A percentile compares a stretch with the other conserved stretches of the same genome.
These are phyloP conservation scores for Microsporum ferrugineum DNA, from an alignment of 2,329 filamentous ascomycete species.

Conservation along the genomic window DNA sequence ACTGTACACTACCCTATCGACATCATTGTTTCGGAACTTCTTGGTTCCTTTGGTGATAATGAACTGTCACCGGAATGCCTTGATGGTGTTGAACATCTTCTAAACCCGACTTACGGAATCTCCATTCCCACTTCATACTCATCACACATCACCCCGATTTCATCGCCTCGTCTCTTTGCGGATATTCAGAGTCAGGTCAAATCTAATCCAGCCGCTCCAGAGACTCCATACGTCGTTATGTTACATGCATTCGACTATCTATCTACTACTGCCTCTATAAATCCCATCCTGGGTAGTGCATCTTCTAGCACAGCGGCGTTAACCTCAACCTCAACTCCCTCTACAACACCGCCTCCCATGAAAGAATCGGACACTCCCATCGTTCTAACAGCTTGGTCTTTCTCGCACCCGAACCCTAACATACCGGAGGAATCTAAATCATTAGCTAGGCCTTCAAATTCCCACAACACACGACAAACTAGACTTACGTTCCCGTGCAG, in stretches of 20 bases:
- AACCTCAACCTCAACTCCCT: slow-evolving; percentile 10
- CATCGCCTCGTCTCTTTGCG: slow-evolving; percentile 71
- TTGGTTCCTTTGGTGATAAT: slow-evolving; percentile 91
- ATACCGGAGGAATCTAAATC: slow-evolving; percentile 24
- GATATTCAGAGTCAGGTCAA: slow-evolving; percentile 58
- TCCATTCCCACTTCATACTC: slow-evolving; percentile 91
- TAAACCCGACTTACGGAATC: slow-evolving; percentile 70
- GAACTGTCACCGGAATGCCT: slow-evolving; percentile 93
- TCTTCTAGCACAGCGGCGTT: slow-evolving; percentile 8
- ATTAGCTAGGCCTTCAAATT: slow-evolving; percentile 55
- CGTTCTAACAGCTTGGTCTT: slow-evolving; percentile 36
- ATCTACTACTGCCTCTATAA: slow-evolving; percentile 43
- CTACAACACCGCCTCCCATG: slow-evolving; percentile 21
- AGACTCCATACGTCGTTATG: slow-evolving; percentile 91
- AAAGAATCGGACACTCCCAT: slow-evolving; percentile 28
- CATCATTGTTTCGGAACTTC: slow-evolving; percentile 84
- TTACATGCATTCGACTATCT: slow-evolving; percentile 83
- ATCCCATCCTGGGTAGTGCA: slow-evolving; percentile 7
- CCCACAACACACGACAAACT: slow-evolving; percentile 78
- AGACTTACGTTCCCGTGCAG: slow-evolving; percentile 67
- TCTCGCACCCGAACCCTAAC: slow-evolving; percentile 33
- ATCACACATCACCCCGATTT: slow-evolving; percentile 83
- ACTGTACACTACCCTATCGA: slow-evolving; percentile 47
- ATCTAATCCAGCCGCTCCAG: slow-evolving; percentile 60
- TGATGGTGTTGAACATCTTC: slow-evolving; percentile 84